A percentile compares a stretch with the other conserved stretches of the same genome.
These are phyloP conservation scores for Asterionellopsis glacialis DNA, from an alignment of 108 stramenopile species.

Conservation along the genomic window DNA sequence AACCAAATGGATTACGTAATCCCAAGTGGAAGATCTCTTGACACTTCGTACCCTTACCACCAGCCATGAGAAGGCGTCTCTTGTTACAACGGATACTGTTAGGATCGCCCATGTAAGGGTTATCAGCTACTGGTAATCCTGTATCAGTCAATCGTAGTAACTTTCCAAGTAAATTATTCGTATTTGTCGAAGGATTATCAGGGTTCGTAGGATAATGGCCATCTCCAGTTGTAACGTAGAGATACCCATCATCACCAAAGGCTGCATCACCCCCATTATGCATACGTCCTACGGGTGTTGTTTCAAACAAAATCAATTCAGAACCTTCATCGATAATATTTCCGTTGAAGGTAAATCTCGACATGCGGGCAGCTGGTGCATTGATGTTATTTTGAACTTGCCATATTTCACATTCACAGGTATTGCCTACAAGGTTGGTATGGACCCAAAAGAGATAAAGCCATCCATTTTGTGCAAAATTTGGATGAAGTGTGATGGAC, in stretches of 20 bases:
- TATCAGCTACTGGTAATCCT: constrained; percentile 21
- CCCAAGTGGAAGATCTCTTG: constrained; percentile 12
- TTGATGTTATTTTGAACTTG: not conserved
- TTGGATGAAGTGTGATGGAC: constrained; percentile 4
- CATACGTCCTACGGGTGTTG: not conserved
- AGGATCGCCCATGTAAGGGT: constrained; percentile 15
- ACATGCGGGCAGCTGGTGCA: constrained; percentile 24
- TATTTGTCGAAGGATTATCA: not conserved
- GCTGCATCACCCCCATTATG: not conserved
- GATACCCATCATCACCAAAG: not conserved
- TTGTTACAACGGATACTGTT: constrained; percentile 2
- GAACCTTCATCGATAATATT: constrained; percentile 7
- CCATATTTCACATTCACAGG: constrained; percentile 5
- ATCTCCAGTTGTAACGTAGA: not conserved
- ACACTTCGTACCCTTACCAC: not conserved
- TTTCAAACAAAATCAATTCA: not conserved
- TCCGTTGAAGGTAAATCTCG: constrained; percentile 12
- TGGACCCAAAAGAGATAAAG: constrained; percentile 20
- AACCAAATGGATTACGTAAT: constrained; percentile 24
- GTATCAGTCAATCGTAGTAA: constrained; percentile 23
- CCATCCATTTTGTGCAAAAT: constrained; percentile 20
- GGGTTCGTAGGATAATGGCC: constrained; percentile 10
- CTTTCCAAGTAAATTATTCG: constrained; percentile 11
- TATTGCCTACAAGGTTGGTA: constrained; percentile 15
- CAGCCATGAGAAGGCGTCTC: not conserved